Conservation (phyloP, 352 stramenopile genomes). For the Globisporangium camurandrum region DNA sequence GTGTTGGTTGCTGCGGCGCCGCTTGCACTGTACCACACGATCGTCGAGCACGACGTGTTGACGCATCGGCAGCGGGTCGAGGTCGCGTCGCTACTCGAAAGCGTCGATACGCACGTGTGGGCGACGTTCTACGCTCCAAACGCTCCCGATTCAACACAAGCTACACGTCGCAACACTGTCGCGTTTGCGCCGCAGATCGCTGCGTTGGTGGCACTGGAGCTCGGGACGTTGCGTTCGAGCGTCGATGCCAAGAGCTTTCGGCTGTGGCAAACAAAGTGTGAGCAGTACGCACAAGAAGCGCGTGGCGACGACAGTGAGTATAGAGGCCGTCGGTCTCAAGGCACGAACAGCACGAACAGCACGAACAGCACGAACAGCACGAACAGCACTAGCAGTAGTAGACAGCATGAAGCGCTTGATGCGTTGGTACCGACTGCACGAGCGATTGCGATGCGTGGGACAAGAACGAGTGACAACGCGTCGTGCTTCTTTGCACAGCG, state of each 20-base stretch:
- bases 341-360: no score
- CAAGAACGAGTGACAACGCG: no score
- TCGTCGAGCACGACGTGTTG: conserved; percentile 65
- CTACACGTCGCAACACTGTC: conserved; percentile 24
- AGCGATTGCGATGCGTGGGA: not conserved
- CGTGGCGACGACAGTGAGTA: conserved; percentile 9
- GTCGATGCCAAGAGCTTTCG: conserved; percentile 43
- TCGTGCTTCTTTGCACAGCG: conserved; percentile 26
- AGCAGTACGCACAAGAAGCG: conserved; percentile 36
- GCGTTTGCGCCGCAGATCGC: conserved; percentile 65
- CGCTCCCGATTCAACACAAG: conserved; percentile 39
- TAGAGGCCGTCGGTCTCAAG: no score
- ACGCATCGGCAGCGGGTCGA: conserved; percentile 58
- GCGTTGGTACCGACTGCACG: not conserved
- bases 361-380: no score
- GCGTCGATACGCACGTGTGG: conserved; percentile 79
- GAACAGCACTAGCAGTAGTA: no score
- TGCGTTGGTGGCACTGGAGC: conserved; percentile 62
- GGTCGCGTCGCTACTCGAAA: conserved; percentile 66
- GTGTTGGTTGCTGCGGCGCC: conserved; percentile 56
- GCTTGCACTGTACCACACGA: conserved; percentile 70
- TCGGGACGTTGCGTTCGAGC: conserved; percentile 24
- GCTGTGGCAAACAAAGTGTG: conserved; percentile 44
- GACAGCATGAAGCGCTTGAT: not conserved
- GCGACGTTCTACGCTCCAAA: conserved; percentile 71